Conservation (phyloP, 768 basidiomycete species). For the Leccinum uliginosum region DNA sequence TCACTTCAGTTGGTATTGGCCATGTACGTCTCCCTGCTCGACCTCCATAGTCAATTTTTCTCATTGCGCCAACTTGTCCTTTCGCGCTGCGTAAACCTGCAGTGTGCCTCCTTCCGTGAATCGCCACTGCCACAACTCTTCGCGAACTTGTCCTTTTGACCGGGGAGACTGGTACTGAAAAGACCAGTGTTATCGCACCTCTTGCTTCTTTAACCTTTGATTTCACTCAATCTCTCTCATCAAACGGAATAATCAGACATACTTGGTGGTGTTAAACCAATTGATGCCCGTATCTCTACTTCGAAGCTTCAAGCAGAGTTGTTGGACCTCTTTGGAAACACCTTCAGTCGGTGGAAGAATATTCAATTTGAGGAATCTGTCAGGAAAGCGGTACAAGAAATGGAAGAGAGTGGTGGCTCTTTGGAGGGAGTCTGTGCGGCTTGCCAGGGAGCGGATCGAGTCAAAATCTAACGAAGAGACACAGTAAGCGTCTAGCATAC, state of each 20-base stretch:
- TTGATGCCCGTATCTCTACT: slow-evolving; percentile 80
- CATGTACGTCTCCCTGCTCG: slow-evolving; percentile 54
- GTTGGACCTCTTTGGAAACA: slow-evolving; percentile 73
- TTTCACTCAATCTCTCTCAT: slow-evolving; percentile 90
- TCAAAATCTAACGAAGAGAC: slow-evolving; percentile 29
- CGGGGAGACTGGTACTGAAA: slow-evolving; percentile 99
- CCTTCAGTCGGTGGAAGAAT: slow-evolving; percentile 90
- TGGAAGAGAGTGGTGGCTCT: slow-evolving; percentile 82
- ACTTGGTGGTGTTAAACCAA: slow-evolving; percentile 91
- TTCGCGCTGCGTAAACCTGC: slow-evolving; percentile 91
- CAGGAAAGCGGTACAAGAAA: slow-evolving; percentile 74
- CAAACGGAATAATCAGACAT: slow-evolving; percentile 95
- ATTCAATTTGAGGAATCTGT: slow-evolving; percentile 79
- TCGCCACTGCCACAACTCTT: slow-evolving; percentile 67
- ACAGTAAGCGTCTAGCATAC: slow-evolving; percentile 15
- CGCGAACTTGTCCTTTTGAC: slow-evolving; percentile 86
- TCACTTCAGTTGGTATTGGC: slow-evolving; percentile 57
- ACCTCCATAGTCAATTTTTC: slow-evolving; percentile 32
- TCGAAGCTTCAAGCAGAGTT: slow-evolving; percentile 68
- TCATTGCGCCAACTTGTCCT: slow-evolving; percentile 42
- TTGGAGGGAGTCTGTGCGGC: slow-evolving; percentile 73
- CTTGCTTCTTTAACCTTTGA: slow-evolving; percentile 74
- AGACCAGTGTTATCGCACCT: slow-evolving; percentile 91
- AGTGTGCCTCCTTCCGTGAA: slow-evolving; percentile 69
- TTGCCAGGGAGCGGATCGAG: slow-evolving; percentile 64